Evolutionary conservation across 495 filamentous ascomycete species (phyloP).

Genomic region (Penicillium arizonense): DNA sequence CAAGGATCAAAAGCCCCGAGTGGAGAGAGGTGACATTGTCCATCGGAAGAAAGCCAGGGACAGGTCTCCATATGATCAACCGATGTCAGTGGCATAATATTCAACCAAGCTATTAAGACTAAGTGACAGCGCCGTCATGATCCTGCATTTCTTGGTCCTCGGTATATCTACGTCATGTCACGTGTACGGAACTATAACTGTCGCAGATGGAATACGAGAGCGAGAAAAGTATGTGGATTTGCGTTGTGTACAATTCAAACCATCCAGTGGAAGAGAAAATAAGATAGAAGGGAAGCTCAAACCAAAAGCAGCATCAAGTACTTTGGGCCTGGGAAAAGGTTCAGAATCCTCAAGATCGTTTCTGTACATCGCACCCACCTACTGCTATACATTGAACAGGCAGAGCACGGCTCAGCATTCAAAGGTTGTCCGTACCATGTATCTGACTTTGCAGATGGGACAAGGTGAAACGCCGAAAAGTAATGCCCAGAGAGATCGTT

Average conservation of each 20-base stretch:
- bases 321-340: conserved; percentile 5
- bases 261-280: conserved; percentile 9
- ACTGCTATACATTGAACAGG: conserved; percentile 20
- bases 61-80: neutral
- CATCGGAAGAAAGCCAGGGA: neutral
- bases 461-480: neutral
- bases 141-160: conserved; percentile 5
- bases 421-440: neutral
- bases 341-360: neutral
- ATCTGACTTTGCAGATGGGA: neutral
- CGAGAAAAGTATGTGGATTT: conserved; percentile 8
- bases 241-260: neutral
- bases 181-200: neutral
- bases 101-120: neutral
- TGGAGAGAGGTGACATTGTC: no score
- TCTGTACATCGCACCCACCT: conserved; percentile 19
- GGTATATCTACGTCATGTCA: conserved; percentile 12
- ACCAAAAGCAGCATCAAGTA: conserved; percentile 2
- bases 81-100: neutral
- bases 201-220: neutral
- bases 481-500: neutral
- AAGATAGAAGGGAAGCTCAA: neutral
- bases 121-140: conserved; percentile 14
- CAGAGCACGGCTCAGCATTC: neutral
- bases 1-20: no score